phyloP scores from a whole-genome alignment of 306 rosid genomes.

The Prunus davidiana region DNA sequence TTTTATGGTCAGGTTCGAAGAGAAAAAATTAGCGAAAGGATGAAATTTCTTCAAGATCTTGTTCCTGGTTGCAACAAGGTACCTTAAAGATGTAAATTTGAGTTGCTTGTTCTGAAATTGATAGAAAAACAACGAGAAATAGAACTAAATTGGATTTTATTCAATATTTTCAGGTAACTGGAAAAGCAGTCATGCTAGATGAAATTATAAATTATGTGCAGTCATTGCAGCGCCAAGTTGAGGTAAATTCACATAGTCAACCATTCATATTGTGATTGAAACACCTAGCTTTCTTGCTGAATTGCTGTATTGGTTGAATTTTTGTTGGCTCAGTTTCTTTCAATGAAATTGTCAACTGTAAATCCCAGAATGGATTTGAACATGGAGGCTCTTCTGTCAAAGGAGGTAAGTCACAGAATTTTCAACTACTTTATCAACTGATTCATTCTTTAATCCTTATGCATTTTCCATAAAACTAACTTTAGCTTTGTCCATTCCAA shows the following conservation, averaged over 20 bases:
- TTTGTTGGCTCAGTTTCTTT: constrained; percentile 47
- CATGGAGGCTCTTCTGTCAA: constrained; percentile 47
- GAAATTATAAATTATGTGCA: constrained; percentile 91
- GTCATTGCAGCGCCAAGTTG: constrained; percentile 66
- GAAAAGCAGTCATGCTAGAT: constrained; percentile 94
- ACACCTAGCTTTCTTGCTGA: neutral
- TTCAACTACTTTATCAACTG: neutral
- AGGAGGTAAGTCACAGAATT: constrained; percentile 38
- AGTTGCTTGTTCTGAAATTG: constrained; percentile 1
- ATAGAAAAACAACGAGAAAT: neutral
- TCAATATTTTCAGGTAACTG: constrained; percentile 60
- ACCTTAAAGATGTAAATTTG: constrained; percentile 9
- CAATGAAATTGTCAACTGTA: constrained; percentile 59
- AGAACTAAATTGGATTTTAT: constrained; percentile 5
- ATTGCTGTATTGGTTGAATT: neutral
- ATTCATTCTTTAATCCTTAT: neutral
- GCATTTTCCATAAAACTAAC: constrained; percentile 1
- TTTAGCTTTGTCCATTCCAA: neutral
- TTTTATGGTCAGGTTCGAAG: constrained; percentile 63
- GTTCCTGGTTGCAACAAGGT: constrained; percentile 98
- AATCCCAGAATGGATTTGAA: constrained; percentile 54
- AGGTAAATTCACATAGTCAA: constrained; percentile 35
- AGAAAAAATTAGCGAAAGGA: constrained; percentile 92
- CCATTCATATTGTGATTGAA: neutral
- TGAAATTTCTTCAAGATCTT: constrained; percentile 92